Percentiles rank a stretch among this genome's conserved stretches.
Evolutionary conservation across 805 yeast species (phyloP).

Genomic region (Starmerella bombicola): DNA sequence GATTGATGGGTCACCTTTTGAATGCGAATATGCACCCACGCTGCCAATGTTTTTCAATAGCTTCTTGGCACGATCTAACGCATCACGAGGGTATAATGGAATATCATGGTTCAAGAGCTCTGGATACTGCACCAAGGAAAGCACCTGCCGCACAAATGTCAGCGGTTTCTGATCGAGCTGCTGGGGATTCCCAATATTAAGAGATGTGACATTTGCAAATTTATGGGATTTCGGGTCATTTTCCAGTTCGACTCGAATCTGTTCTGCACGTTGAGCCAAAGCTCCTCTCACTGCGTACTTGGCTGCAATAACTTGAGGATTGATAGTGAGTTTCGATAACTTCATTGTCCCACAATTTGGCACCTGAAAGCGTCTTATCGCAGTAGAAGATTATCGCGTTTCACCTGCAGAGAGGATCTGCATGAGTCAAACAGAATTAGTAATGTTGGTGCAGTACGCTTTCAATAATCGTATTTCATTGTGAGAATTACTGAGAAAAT

Average conservation of each 20-base stretch:
- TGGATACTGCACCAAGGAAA: constrained; percentile 79
- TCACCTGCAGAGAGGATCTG: too few relatives aligned
- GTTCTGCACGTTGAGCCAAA: constrained; percentile 89
- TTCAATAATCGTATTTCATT: too few relatives aligned
- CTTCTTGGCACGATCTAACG: constrained; percentile 52
- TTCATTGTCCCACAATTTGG: too few relatives aligned
- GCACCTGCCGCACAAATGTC: constrained; percentile 87
- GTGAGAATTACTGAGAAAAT: too few relatives aligned
- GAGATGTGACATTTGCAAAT: constrained; percentile 64
- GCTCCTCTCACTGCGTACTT: constrained; percentile 93
- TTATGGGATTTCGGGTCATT: constrained; percentile 54
- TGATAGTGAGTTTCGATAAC: constrained; percentile 8
- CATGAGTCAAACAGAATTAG: too few relatives aligned
- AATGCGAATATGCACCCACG: constrained; percentile 88
- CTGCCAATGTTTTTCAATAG: constrained; percentile 59
- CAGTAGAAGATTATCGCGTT: too few relatives aligned
- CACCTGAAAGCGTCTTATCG: too few relatives aligned
- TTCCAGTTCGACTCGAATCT: constrained; percentile 46
- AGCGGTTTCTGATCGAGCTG: constrained; percentile 89
- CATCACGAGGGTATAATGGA: constrained; percentile 40
- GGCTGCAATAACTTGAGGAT: constrained; percentile 52
- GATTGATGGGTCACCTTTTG: constrained; percentile 70
- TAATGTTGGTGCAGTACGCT: too few relatives aligned
- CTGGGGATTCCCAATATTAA: constrained; percentile 97
- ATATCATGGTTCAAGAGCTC: constrained; percentile 37